Percentiles rank a stretch among this genome's conserved stretches.
These are phyloP conservation scores for Colletotrichum sp. DNA, from an alignment of 2,329 filamentous ascomycete genomes.

Conservation along the genomic window DNA sequence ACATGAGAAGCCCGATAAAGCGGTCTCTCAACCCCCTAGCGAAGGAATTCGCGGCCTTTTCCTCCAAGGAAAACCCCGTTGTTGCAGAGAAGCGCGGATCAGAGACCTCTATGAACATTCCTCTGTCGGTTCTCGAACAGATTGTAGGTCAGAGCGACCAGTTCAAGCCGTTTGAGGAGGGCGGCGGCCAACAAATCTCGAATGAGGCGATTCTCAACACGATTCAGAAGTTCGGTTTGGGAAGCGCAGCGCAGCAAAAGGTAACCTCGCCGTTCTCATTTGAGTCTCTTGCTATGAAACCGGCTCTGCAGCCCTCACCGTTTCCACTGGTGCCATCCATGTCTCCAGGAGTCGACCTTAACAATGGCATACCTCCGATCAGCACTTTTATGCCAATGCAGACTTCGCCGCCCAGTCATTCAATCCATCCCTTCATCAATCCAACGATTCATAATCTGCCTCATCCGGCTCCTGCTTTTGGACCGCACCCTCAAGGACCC, in stretches of 20 bases:
- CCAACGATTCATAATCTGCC: background rate
- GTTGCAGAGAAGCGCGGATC: background rate
- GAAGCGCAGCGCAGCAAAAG: background rate
- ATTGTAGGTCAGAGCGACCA: background rate
- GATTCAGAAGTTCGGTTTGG: conserved; percentile 1
- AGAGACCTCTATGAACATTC: conserved; percentile 11
- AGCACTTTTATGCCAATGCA: background rate
- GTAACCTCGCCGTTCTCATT: background rate
- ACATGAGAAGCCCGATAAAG: background rate
- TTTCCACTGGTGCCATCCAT: background rate
- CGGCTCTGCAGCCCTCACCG: background rate
- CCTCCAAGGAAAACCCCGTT: background rate
- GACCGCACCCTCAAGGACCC: background rate
- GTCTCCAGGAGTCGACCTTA: background rate
- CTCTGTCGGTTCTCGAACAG: conserved; percentile 1
- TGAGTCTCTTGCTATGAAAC: background rate
- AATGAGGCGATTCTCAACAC: conserved; percentile 5
- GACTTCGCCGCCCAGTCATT: background rate
- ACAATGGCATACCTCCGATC: background rate
- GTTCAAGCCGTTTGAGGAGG: background rate
- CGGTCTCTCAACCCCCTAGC: conserved; percentile 13
- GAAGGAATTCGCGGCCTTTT: conserved; percentile 3
- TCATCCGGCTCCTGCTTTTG: background rate
- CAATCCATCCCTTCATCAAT: background rate
- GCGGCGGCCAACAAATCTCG: background rate